Base-by-base conservation (phyloP, 495 filamentous ascomycete species). In the Penicillium coffeae region DNA sequence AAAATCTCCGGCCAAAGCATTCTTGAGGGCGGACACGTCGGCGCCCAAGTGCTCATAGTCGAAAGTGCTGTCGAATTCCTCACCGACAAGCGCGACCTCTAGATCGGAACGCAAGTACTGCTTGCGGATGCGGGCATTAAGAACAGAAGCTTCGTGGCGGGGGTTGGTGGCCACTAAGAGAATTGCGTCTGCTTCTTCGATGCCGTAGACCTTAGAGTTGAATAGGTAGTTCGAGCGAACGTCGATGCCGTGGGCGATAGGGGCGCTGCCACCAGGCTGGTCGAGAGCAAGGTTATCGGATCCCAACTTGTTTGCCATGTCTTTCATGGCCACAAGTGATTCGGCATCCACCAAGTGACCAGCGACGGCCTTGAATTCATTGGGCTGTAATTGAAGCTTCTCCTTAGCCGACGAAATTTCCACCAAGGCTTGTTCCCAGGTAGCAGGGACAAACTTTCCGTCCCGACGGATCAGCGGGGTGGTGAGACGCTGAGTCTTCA, bases 31-130 rank as follows among this genome's bases (percentile, higher is more conserved):
- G 20, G 78, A 77, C 34, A 85, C 76, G 64, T 93, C 85, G 18
- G 79, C 66, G 38, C 93, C 93, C 33, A 98, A 79, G 62, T 96
- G 86, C 68, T 93, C 83, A 55, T 90, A 89, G 41, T 95, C 90
- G 54, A 96, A 98, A 33, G 89, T 98, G 38, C 88, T 88, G 4
- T 95, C 82, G 68, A 93, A 98, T 15, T 83, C 65, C 70, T 96
- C 89, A 50, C 93, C 93, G 45, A 98, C 85, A 50, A 97, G 81
- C 47, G 87, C 93, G 56, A 98, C 78, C 63, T 96, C 86, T 19
- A 98, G 80, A 63, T 98, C 91, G 25, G 93, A 96, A 51, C 92
- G 86, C 33, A 98, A 74, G 84, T 92, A 98, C 66, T 96, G 93
- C 73, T 98, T 98, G 50, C 93, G 79, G 59, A 98, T 98, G 50